Percentiles rank a stretch among this genome's conserved stretches.
Conservation (phyloP, 1,284 basidiomycete genomes). For the Irpex lacteus region DNA sequence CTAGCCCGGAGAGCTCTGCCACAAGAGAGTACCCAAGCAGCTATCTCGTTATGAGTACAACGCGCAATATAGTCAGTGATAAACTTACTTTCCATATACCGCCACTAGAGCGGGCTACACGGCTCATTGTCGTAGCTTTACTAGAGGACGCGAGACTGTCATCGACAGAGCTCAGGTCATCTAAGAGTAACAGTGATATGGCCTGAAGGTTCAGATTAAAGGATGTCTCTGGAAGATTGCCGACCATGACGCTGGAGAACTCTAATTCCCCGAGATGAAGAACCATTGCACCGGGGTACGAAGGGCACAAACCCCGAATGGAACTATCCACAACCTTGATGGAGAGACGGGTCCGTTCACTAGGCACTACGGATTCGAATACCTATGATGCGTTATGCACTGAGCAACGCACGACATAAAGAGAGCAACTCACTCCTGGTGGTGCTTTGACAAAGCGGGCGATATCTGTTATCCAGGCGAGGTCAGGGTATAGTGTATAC, state of each 20-base stretch:
- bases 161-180: conserved; percentile 47
- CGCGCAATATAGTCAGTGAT: background rate
- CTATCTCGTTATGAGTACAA: conserved; percentile 29
- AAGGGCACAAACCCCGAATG: conserved; percentile 57
- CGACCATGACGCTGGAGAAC: conserved; percentile 66
- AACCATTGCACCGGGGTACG: conserved; percentile 62
- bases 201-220: conserved; percentile 50
- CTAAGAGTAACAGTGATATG: conserved; percentile 55
- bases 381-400: conserved; percentile 43
- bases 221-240: conserved; percentile 55
- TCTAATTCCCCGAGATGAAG: conserved; percentile 64
- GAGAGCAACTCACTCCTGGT: conserved; percentile 64
- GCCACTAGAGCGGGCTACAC: conserved; percentile 30
- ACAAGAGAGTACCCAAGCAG: conserved; percentile 65
- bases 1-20: conserved; percentile 53
- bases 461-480: conserved; percentile 67
- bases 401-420: background rate
- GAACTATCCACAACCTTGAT: conserved; percentile 72
- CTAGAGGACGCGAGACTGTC: background rate
- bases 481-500: conserved; percentile 60
- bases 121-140: background rate
- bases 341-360: conserved; percentile 75
- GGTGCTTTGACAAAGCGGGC: conserved; percentile 77
- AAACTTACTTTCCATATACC: conserved; percentile 66
- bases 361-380: conserved; percentile 92